Evolutionary conservation across 1,284 basidiomycete genomes (phyloP).

Genomic region (Sphaerobolus stellatus): DNA sequence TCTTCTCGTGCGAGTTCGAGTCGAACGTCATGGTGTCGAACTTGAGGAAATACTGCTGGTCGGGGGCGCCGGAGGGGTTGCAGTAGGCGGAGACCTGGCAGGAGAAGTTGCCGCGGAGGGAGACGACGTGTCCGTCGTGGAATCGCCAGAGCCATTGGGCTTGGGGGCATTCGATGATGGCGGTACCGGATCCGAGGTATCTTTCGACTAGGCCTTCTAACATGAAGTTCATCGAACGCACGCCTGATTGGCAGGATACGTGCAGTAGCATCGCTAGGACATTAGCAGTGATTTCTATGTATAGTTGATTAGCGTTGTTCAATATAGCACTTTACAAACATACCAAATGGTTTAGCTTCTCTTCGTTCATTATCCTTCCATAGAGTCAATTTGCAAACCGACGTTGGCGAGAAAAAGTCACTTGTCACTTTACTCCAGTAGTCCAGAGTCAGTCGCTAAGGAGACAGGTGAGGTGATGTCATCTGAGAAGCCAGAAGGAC

Average conservation of each 20-base stretch:
- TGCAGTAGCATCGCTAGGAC: conserved; percentile 81
- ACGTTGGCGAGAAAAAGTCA: conserved; percentile 64
- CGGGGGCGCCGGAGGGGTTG: conserved; percentile 6
- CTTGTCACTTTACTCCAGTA: conserved; percentile 64
- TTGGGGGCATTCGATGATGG: conserved; percentile 60
- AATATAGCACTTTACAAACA: conserved; percentile 28
- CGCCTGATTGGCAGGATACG: conserved; percentile 76
- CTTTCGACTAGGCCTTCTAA: conserved; percentile 73
- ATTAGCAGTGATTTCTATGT: conserved; percentile 66
- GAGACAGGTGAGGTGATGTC: no score
- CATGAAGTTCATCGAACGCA: conserved; percentile 70
- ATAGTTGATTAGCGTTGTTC: not conserved
- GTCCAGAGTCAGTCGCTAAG: conserved; percentile 38
- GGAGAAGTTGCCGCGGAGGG: conserved; percentile 66
- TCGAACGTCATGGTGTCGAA: conserved; percentile 71
- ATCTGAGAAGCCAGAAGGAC: no score
- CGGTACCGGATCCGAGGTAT: conserved; percentile 41
- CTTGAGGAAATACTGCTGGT: conserved; percentile 41
- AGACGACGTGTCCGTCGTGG: conserved; percentile 70
- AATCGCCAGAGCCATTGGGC: conserved; percentile 78
- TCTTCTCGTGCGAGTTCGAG: conserved; percentile 67
- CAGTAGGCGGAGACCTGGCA: conserved; percentile 5
- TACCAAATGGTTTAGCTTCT: conserved; percentile 79
- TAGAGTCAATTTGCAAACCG: conserved; percentile 69
- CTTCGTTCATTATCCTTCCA: conserved; percentile 76